phyloP scores from a whole-genome alignment of 2,329 filamentous ascomycete genomes.

The Diaporthe sp. region DNA sequence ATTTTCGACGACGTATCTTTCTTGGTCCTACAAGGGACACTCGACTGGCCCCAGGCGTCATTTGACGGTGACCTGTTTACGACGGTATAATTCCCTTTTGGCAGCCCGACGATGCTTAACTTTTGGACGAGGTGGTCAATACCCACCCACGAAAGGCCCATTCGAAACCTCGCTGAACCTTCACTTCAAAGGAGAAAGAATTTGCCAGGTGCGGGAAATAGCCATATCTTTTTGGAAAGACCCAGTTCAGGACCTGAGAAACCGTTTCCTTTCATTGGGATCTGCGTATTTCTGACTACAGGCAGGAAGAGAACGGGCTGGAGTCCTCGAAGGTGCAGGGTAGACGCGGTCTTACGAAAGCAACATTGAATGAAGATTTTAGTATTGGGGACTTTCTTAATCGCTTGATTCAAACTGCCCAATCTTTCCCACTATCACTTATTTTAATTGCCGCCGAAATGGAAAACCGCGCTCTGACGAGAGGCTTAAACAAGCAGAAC shows the following conservation, averaged over 20 bases:
- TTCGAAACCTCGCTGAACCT: neutral
- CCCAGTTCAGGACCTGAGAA: neutral
- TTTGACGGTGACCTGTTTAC: neutral
- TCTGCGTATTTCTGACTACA: neutral
- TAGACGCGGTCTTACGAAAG: neutral
- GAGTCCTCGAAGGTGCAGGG: neutral
- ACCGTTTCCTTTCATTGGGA: neutral
- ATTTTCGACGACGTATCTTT: neutral
- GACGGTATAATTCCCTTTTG: neutral
- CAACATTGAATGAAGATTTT: neutral
- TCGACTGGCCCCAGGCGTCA: neutral
- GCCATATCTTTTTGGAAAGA: neutral
- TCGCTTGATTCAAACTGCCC: neutral
- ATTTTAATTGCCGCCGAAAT: too few relatives aligned
- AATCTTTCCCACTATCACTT: neutral
- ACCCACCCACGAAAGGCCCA: too few relatives aligned
- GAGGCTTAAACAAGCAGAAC: neutral
- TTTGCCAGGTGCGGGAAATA: neutral
- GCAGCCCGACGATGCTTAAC: neutral
- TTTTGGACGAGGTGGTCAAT: neutral
- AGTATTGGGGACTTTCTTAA: neutral
- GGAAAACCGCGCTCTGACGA: too few relatives aligned
- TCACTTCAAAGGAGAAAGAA: neutral
- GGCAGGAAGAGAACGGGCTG: neutral
- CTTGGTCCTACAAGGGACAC: neutral